Evolutionary conservation across 805 yeast species (phyloP).

Genomic region (Spathaspora arborariae): DNA sequence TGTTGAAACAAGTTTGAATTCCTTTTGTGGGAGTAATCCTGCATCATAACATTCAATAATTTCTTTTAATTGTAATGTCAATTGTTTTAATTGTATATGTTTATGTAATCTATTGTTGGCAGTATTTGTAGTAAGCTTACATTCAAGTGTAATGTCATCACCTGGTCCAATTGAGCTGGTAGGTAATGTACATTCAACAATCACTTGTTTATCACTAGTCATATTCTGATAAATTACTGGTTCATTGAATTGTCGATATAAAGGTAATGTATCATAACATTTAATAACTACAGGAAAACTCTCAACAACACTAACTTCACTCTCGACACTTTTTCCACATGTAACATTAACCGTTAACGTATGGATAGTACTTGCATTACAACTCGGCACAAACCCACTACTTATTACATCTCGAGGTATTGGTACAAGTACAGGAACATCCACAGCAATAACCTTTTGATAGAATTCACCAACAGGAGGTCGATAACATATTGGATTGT

Average conservation of each 20-base stretch:
- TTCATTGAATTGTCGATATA: slow-evolving; percentile 52
- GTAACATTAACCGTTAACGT: slow-evolving; percentile 37
- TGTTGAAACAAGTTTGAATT: slow-evolving; percentile 34
- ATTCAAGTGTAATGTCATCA: slow-evolving; percentile 41
- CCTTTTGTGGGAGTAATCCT: slow-evolving; percentile 47
- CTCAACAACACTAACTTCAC: slow-evolving; percentile 28
- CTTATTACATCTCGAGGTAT: slow-evolving; percentile 51
- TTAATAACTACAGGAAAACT: slow-evolving; percentile 52
- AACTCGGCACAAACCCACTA: slow-evolving; percentile 45
- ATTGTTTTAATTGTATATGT: slow-evolving; percentile 38
- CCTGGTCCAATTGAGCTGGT: slow-evolving; percentile 56
- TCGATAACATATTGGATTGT: slow-evolving; percentile 31
- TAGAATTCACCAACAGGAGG: slow-evolving; percentile 38
- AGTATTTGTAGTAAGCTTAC: slow-evolving; percentile 41
- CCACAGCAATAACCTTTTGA: slow-evolving; percentile 48
- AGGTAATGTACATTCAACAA: slow-evolving; percentile 45
- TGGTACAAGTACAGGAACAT: slow-evolving; percentile 56
- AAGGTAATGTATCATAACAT: slow-evolving; percentile 54
- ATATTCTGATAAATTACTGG: slow-evolving; percentile 41
- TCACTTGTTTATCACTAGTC: slow-evolving; percentile 47
- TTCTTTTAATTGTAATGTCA: slow-evolving; percentile 50
- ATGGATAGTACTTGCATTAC: slow-evolving; percentile 49
- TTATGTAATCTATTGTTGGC: slow-evolving; percentile 25
- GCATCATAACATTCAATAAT: slow-evolving; percentile 51
- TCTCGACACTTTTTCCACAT: slow-evolving; percentile 26